phyloP scores from a whole-genome alignment of 345 rosid genomes.

The Dipteronia dyeriana region DNA sequence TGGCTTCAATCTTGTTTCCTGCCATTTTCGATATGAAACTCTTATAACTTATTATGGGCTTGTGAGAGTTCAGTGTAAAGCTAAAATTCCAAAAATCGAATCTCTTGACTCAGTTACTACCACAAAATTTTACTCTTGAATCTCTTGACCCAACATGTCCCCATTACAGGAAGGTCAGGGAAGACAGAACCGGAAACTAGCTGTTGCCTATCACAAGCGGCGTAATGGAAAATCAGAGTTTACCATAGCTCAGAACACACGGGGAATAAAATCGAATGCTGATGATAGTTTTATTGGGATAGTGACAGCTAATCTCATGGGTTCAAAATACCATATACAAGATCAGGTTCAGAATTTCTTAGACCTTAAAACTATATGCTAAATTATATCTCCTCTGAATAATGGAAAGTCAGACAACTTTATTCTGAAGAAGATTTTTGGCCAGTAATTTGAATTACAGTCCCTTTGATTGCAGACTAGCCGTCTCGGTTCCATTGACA shows the following conservation, averaged over 20 bases:
- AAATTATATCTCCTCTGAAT: neutral
- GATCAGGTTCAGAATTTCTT: slow-evolving; percentile 52
- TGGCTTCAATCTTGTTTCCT: neutral
- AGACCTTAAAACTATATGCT: neutral
- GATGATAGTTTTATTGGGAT: slow-evolving; percentile 79
- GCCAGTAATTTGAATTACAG: slow-evolving; percentile 10
- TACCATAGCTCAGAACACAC: slow-evolving; percentile 63
- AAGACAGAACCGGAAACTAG: slow-evolving; percentile 79
- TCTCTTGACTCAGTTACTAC: neutral
- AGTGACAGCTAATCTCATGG: slow-evolving; percentile 80
- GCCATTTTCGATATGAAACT: neutral
- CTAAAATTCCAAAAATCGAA: no score
- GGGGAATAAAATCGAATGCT: slow-evolving; percentile 57
- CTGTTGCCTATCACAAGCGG: slow-evolving; percentile 72
- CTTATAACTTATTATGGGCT: neutral
- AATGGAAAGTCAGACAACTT: neutral
- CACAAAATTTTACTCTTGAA: neutral
- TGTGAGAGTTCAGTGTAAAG: no score
- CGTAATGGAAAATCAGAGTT: slow-evolving; percentile 68
- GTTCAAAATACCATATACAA: slow-evolving; percentile 85
- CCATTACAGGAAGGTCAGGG: slow-evolving; percentile 86
- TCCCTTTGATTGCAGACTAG: slow-evolving; percentile 44
- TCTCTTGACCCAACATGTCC: slow-evolving; percentile 19
- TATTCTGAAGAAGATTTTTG: neutral
- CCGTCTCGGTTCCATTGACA: slow-evolving; percentile 38